These are phyloP conservation scores for Marsdenia floribunda DNA, from an alignment of 257 asterid genomes.

Conservation along the genomic window DNA sequence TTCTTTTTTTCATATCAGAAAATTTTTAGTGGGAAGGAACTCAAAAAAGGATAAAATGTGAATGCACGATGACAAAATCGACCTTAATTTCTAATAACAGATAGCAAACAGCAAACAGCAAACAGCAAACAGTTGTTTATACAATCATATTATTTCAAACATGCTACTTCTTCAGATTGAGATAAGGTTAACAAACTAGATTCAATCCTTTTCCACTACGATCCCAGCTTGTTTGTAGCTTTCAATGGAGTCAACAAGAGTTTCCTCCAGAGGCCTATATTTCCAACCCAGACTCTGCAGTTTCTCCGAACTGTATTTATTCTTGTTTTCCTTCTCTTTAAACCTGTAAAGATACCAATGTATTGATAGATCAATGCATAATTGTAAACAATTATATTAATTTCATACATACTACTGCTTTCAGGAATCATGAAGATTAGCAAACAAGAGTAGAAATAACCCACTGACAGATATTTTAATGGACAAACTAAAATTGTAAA, in stretches of 20 bases:
- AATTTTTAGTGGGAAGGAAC: too few relatives aligned
- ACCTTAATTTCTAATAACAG: too few relatives aligned
- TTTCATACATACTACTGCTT: background rate
- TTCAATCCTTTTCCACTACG: constrained; percentile 15
- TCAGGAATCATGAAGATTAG: background rate
- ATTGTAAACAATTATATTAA: background rate
- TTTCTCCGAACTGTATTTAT: constrained; percentile 38
- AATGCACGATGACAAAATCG: too few relatives aligned
- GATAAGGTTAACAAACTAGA: background rate
- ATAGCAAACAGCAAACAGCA: too few relatives aligned
- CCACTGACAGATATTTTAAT: background rate
- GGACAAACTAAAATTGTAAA: background rate
- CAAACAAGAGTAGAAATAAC: background rate
- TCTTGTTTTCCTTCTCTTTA: constrained; percentile 24
- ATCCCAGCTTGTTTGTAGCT: constrained; percentile 49
- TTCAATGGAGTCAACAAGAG: constrained; percentile 59
- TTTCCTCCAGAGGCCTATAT: constrained; percentile 53
- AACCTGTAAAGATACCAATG: constrained; percentile 36
- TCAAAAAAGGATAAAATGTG: too few relatives aligned
- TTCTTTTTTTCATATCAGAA: too few relatives aligned
- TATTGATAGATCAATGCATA: background rate
- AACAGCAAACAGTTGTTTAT: background rate
- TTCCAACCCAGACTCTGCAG: constrained; percentile 68
- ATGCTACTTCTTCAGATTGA: background rate
- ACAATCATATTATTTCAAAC: too few relatives aligned